Evolutionary conservation across 2,329 filamentous ascomycete genomes (phyloP).

Genomic region (Teratosphaeria epicoccoides): DNA sequence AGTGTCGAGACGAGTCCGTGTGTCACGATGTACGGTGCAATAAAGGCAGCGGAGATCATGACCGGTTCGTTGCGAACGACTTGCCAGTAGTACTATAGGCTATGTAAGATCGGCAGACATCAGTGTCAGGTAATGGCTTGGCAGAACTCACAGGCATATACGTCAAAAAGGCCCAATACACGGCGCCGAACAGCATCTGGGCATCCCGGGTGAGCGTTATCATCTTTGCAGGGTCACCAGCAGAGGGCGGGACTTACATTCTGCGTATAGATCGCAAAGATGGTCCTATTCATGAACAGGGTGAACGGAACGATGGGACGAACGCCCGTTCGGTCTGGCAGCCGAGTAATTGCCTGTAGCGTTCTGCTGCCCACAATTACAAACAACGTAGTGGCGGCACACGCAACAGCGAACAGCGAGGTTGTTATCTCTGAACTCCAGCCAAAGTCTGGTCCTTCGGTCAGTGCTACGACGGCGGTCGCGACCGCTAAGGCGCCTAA

Average conservation of each 20-base stretch:
- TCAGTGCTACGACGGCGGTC: constrained; percentile 9
- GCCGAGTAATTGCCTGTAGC: neutral
- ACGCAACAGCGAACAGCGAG: constrained; percentile 6
- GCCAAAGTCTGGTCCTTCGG: constrained; percentile 6
- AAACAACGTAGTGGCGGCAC: constrained; percentile 4
- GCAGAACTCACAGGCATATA: constrained; percentile 10
- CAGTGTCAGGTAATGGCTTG: neutral
- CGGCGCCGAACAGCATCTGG: constrained; percentile 11
- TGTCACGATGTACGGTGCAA: constrained; percentile 13
- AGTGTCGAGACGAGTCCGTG: constrained; percentile 5
- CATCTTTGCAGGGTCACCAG: neutral
- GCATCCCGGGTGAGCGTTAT: neutral
- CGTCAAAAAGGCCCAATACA: constrained; percentile 15
- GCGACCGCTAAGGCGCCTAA: constrained; percentile 7
- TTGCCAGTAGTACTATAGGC: constrained; percentile 6
- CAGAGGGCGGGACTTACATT: constrained; percentile 2
- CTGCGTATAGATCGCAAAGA: constrained; percentile 12
- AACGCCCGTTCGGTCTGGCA: constrained; percentile 2
- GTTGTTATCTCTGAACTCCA: constrained; percentile 4
- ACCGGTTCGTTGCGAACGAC: constrained; percentile 8
- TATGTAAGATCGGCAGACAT: neutral
- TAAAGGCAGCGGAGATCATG: constrained; percentile 5
- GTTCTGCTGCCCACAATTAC: constrained; percentile 6
- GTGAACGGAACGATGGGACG: constrained; percentile 15
- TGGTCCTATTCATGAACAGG: constrained; percentile 15